These are phyloP conservation scores for Omphalea diandra DNA, from an alignment of 441 rosid species.

Conservation along the genomic window DNA sequence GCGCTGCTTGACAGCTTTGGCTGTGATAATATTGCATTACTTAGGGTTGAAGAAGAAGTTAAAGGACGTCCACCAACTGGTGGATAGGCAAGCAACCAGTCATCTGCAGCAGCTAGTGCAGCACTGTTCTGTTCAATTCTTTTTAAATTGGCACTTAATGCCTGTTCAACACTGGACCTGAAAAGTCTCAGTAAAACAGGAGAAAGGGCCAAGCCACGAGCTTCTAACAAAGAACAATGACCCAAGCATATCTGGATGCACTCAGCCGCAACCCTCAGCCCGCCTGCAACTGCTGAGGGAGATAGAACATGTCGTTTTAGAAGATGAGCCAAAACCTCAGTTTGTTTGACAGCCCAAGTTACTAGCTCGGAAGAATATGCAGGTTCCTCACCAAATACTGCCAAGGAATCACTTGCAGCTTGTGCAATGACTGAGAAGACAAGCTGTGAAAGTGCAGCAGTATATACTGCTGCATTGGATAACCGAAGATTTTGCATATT, in stretches of 20 bases:
- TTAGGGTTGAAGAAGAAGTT: conserved; percentile 43
- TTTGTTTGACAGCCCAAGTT: conserved; percentile 91
- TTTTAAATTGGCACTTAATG: conserved; percentile 64
- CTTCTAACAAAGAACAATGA: conserved; percentile 71
- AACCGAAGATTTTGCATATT: conserved; percentile 55
- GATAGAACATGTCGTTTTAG: conserved; percentile 68
- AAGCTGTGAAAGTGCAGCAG: conserved; percentile 75
- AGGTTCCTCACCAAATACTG: conserved; percentile 77
- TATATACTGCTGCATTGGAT: conserved; percentile 63
- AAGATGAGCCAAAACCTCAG: conserved; percentile 60
- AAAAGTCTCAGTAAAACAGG: conserved; percentile 66
- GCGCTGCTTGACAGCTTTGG: conserved; percentile 83
- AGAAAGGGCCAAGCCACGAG: conserved; percentile 81
- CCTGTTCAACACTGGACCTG: conserved; percentile 67
- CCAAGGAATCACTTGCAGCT: conserved; percentile 78
- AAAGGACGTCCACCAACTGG: conserved; percentile 57
- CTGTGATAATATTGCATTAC: conserved; percentile 40
- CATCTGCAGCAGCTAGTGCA: conserved; percentile 83
- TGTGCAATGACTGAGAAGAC: conserved; percentile 85
- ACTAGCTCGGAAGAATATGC: conserved; percentile 90
- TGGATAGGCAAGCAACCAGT: conserved; percentile 69
- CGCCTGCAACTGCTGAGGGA: conserved; percentile 79
- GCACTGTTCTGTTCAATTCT: conserved; percentile 77
- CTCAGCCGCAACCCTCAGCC: conserved; percentile 73
- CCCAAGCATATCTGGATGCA: conserved; percentile 76